These are phyloP conservation scores for Thuja plicata DNA, from an alignment of 83 land plant genomes.

Conservation along the genomic window DNA sequence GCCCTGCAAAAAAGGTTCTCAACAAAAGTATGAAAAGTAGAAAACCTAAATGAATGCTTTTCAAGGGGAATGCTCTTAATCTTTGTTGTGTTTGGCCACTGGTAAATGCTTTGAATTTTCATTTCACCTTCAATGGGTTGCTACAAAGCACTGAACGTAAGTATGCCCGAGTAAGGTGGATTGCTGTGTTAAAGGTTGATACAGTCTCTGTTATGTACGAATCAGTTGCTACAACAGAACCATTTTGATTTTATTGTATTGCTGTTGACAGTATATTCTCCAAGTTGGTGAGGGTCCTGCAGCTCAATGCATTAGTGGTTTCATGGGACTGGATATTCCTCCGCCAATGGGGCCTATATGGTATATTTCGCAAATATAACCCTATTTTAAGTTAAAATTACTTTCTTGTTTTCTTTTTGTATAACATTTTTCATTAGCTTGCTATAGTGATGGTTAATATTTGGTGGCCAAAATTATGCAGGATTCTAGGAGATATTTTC, in stretches of 20 bases:
- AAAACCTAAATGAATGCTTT: background rate
- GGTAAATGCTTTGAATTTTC: background rate
- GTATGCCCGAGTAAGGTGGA: background rate
- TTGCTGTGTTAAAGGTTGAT: background rate
- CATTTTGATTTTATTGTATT: background rate
- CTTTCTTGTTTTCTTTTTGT: background rate
- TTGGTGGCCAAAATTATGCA: conserved; percentile 22
- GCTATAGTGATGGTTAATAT: background rate
- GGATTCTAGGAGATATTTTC: conserved; percentile 89
- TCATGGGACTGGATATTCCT: conserved; percentile 80
- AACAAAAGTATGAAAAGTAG: background rate
- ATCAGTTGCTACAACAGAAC: background rate
- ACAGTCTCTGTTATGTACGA: background rate
- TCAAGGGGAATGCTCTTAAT: background rate
- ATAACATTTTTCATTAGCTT: background rate
- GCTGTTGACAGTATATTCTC: conserved; percentile 63
- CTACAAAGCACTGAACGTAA: background rate
- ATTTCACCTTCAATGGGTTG: background rate
- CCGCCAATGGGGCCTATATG: conserved; percentile 86
- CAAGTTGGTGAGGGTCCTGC: conserved; percentile 74
- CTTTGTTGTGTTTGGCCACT: background rate
- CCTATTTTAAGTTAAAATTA: background rate
- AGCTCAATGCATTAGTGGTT: conserved; percentile 91
- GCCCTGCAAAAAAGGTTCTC: background rate
- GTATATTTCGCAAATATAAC: conserved; percentile 28